phyloP scores from a whole-genome alignment of 108 stramenopile species.

The Asterionellopsis glacialis region DNA sequence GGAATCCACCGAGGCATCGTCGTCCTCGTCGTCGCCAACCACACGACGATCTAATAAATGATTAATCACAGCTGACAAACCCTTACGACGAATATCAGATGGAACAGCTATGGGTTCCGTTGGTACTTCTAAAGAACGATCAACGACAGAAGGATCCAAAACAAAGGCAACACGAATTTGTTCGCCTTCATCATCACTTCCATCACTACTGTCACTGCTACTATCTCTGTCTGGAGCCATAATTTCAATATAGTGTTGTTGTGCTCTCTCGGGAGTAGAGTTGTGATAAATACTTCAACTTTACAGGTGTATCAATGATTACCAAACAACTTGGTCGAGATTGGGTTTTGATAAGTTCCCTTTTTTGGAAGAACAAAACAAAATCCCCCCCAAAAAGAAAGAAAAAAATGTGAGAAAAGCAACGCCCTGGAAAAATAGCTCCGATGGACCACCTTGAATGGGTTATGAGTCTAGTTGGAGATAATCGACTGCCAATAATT shows the following conservation, averaged over 20 bases:
- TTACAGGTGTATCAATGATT: too few relatives aligned
- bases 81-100: slow-evolving; percentile 60
- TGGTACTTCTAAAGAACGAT: slow-evolving; percentile 57
- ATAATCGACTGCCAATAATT: too few relatives aligned
- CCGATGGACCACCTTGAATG: too few relatives aligned
- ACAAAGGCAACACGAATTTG: slow-evolving; percentile 53
- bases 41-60: slow-evolving; percentile 39
- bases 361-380: too few relatives aligned
- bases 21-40: slow-evolving; percentile 32
- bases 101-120: slow-evolving; percentile 78
- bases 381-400: too few relatives aligned
- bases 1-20: slow-evolving; percentile 30
- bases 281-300: background rate
- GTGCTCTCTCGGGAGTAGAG: background rate
- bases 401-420: too few relatives aligned
- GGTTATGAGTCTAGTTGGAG: too few relatives aligned
- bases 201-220: slow-evolving; percentile 4
- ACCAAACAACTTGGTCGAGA: too few relatives aligned
- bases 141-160: slow-evolving; percentile 25
- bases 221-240: background rate
- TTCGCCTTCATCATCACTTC: slow-evolving; percentile 21
- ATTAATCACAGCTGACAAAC: slow-evolving; percentile 67
- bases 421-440: too few relatives aligned
- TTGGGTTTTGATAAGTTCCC: too few relatives aligned
- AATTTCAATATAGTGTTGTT: background rate